Evolutionary conservation across 2,329 filamentous ascomycete genomes (phyloP).

Genomic region (Cordyceps farinosa): DNA sequence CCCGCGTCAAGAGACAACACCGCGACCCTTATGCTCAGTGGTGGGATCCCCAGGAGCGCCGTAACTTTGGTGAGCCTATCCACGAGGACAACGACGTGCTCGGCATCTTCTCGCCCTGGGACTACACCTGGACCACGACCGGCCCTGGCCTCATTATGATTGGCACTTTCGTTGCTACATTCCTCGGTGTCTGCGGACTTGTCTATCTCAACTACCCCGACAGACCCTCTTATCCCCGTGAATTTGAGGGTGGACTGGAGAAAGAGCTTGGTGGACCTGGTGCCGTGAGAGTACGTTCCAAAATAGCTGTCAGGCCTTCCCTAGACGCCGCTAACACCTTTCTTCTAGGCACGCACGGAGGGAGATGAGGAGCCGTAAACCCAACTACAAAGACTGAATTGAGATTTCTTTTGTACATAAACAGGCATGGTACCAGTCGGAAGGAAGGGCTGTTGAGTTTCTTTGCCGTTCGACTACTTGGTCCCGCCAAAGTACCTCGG

Average conservation of each 20-base stretch:
- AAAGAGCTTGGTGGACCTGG: constrained; percentile 69
- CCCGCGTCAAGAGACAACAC: constrained; percentile 78
- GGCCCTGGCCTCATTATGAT: constrained; percentile 67
- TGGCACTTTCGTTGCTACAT: constrained; percentile 60
- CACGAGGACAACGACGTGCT: constrained; percentile 96
- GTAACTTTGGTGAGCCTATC: constrained; percentile 93
- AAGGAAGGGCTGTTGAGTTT: constrained; percentile 9
- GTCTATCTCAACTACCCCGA: constrained; percentile 72
- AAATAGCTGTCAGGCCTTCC: constrained; percentile 20
- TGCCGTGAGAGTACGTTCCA: constrained; percentile 58
- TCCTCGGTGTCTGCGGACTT: constrained; percentile 62
- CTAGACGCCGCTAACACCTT: constrained; percentile 5
- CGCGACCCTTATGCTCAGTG: constrained; percentile 90
- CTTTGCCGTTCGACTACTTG: constrained; percentile 9
- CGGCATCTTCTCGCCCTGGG: constrained; percentile 82
- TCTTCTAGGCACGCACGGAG: constrained; percentile 48
- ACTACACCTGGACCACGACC: constrained; percentile 78
- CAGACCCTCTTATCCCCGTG: constrained; percentile 62
- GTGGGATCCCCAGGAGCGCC: constrained; percentile 97
- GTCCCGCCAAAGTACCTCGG: not conserved
- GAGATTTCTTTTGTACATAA: constrained; percentile 36
- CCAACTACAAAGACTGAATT: constrained; percentile 21
- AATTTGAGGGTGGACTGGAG: constrained; percentile 70
- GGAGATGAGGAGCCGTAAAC: constrained; percentile 52
- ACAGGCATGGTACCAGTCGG: constrained; percentile 11